Evolutionary conservation across 306 rosid genomes (phyloP).

Genomic region (Sicyos edulis): DNA sequence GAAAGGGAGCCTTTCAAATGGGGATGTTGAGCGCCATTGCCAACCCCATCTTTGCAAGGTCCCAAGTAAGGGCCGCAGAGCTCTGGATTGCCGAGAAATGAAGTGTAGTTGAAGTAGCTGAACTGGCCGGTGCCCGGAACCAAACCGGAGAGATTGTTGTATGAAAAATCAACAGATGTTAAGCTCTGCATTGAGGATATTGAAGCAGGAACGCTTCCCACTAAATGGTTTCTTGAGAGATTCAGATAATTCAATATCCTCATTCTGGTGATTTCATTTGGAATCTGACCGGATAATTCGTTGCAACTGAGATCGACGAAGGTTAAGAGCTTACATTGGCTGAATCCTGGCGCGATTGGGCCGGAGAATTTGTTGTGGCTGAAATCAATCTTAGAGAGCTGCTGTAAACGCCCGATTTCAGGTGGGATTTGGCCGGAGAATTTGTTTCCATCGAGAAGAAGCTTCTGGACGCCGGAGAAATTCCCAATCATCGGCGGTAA

Average conservation of each 20-base stretch:
- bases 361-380: slow-evolving; percentile 77
- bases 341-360: slow-evolving; percentile 51
- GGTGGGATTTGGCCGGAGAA: slow-evolving; percentile 73
- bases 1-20: slow-evolving; percentile 63
- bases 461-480: slow-evolving; percentile 85
- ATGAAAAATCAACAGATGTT: slow-evolving; percentile 87
- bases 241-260: slow-evolving; percentile 80
- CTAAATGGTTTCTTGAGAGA: slow-evolving; percentile 70
- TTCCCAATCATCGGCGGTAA: slow-evolving; percentile 75
- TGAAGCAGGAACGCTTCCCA: slow-evolving; percentile 69
- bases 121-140: slow-evolving; percentile 96
- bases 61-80: slow-evolving; percentile 91
- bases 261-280: slow-evolving; percentile 73
- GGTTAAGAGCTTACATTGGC: slow-evolving; percentile 74
- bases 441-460: slow-evolving; percentile 76
- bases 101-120: slow-evolving; percentile 90
- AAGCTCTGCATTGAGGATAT: slow-evolving; percentile 85
- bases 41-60: slow-evolving; percentile 74
- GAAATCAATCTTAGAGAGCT: slow-evolving; percentile 77
- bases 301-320: slow-evolving; percentile 83
- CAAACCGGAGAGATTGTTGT: slow-evolving; percentile 89
- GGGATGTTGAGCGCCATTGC: slow-evolving; percentile 37
- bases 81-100: slow-evolving; percentile 69
- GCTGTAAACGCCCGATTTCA: slow-evolving; percentile 75
- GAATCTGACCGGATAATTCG: slow-evolving; percentile 68